phyloP scores from a whole-genome alignment of 148 eudicot species.

The Persicaria maculosa region DNA sequence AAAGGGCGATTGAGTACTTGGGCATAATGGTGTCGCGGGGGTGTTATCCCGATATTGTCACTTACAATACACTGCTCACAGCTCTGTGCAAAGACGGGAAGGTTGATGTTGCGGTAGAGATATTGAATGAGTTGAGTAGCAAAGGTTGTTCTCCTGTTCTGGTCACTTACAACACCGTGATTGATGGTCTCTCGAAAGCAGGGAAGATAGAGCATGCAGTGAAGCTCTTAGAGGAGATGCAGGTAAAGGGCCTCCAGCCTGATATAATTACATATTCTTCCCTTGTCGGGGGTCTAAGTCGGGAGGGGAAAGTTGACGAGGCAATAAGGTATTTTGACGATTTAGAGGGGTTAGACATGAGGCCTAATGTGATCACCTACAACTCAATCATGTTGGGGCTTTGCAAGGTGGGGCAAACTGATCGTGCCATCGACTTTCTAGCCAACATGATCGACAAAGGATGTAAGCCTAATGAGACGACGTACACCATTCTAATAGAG shows the following conservation, averaged over 20 bases:
- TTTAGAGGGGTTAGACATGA: slow-evolving; percentile 38
- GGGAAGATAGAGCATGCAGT: slow-evolving; percentile 44
- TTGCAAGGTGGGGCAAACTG: slow-evolving; percentile 48
- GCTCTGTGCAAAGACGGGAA: slow-evolving; percentile 70
- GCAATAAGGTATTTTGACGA: slow-evolving; percentile 40
- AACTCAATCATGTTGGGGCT: slow-evolving; percentile 54
- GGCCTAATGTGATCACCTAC: slow-evolving; percentile 45
- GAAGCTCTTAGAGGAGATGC: slow-evolving; percentile 46
- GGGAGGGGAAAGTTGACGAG: slow-evolving; percentile 57
- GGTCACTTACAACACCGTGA: slow-evolving; percentile 61
- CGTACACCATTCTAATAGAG: slow-evolving; percentile 43
- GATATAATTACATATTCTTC: slow-evolving; percentile 50
- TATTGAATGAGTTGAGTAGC: slow-evolving; percentile 47
- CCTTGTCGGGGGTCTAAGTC: slow-evolving; percentile 41
- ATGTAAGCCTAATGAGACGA: slow-evolving; percentile 50
- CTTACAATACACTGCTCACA: slow-evolving; percentile 58
- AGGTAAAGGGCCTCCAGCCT: slow-evolving; percentile 42
- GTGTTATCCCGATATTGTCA: slow-evolving; percentile 67
- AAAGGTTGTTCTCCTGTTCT: slow-evolving; percentile 57
- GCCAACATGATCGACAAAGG: slow-evolving; percentile 48
- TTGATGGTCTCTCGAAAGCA: slow-evolving; percentile 45
- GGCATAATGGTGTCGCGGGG: slow-evolving; percentile 62
- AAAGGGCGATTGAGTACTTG: slow-evolving; percentile 56
- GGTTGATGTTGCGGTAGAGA: slow-evolving; percentile 53
- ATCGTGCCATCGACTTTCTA: slow-evolving; percentile 50